These are phyloP conservation scores for Penicillium waksmanii DNA, from an alignment of 495 filamentous ascomycete genomes.

Conservation along the genomic window DNA sequence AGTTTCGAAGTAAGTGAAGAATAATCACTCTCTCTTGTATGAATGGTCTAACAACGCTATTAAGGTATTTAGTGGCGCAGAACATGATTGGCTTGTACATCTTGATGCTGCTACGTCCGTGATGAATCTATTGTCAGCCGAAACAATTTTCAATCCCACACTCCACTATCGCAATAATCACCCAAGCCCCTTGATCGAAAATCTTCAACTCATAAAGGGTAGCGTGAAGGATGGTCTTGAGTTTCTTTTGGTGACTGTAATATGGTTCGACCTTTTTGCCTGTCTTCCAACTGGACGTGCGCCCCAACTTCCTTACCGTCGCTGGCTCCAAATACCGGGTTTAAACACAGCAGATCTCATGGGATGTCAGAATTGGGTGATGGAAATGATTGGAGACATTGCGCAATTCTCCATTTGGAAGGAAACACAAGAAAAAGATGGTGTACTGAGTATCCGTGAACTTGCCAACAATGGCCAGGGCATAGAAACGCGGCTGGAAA, in stretches of 20 bases:
- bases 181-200: neutral
- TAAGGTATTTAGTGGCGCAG: constrained; percentile 12
- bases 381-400: constrained; percentile 9
- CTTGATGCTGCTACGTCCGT: constrained; percentile 9
- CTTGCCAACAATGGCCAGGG: neutral
- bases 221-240: constrained; percentile 5
- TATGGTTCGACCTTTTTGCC: constrained; percentile 13
- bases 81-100: constrained; percentile 14
- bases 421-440: constrained; percentile 2
- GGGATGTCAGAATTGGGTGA: constrained; percentile 14
- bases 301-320: constrained; percentile 10
- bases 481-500: constrained; percentile 4
- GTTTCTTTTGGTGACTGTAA: constrained; percentile 12
- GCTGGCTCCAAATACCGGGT: constrained; percentile 8
- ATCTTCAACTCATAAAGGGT: neutral
- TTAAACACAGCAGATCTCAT: constrained; percentile 14
- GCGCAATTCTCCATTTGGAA: constrained; percentile 8
- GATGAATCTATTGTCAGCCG: constrained; percentile 9
- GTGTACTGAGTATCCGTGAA: constrained; percentile 5
- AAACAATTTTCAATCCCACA: constrained; percentile 6
- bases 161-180: neutral
- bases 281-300: constrained; percentile 8
- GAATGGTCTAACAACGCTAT: neutral
- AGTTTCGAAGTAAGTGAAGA: constrained; percentile 7
- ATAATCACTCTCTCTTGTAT: neutral